A percentile compares a stretch with the other conserved stretches of the same genome.
Evolutionary conservation across 345 rosid genomes (phyloP).

Genomic region (Xanthoceras sorbifolium): DNA sequence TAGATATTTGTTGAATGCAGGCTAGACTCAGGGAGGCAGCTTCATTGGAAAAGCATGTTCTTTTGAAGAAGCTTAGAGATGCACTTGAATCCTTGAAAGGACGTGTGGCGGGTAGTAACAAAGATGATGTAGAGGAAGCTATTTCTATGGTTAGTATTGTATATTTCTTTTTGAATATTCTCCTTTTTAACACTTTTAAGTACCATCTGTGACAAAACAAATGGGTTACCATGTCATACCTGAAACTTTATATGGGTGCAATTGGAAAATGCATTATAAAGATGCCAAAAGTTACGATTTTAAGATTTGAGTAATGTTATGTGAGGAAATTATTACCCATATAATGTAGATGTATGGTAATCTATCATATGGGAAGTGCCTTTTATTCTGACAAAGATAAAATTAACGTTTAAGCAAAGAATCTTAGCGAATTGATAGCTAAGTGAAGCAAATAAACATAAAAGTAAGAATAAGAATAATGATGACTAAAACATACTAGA

Average conservation of each 20-base stretch:
- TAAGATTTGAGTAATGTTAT: background rate
- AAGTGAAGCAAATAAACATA: background rate
- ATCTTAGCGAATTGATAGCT: background rate
- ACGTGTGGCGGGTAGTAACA: slow-evolving; percentile 87
- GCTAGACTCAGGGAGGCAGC: slow-evolving; percentile 90
- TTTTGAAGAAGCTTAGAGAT: slow-evolving; percentile 95
- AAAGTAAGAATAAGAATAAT: background rate
- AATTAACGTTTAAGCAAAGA: background rate
- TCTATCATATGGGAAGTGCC: background rate
- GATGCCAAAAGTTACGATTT: background rate
- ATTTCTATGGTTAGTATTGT: slow-evolving; percentile 74
- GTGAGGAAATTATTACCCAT: background rate
- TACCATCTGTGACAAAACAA: background rate
- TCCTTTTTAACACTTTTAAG: slow-evolving; percentile 6
- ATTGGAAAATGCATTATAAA: background rate
- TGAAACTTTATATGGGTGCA: background rate
- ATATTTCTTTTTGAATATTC: background rate
- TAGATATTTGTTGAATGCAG: slow-evolving; percentile 46
- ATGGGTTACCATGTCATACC: background rate
- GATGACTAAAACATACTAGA: no score
- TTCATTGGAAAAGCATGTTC: slow-evolving; percentile 95
- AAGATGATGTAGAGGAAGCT: slow-evolving; percentile 96
- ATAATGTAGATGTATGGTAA: background rate
- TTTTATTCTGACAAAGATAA: background rate
- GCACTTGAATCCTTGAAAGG: slow-evolving; percentile 88